Percentiles rank a stretch among this genome's conserved stretches.
phyloP scores from a whole-genome alignment of 768 basidiomycete species.

The Pleurotus eryngii region DNA sequence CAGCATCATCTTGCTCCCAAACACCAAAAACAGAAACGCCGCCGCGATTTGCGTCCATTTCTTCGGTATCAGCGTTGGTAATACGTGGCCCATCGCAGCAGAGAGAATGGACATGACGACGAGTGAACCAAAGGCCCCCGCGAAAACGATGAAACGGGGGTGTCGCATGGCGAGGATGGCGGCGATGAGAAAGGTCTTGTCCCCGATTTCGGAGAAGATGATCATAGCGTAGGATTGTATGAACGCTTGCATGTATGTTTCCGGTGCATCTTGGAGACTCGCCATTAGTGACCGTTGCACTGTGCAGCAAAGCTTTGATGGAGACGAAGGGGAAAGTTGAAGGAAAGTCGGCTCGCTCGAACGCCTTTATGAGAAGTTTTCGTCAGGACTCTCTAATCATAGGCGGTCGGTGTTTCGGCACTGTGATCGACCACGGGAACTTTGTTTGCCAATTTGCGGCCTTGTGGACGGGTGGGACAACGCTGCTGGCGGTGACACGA shows the following conservation, averaged over 20 bases:
- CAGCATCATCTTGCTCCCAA: conserved; percentile 85
- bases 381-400: no score
- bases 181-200: conserved; percentile 92
- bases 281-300: neutral
- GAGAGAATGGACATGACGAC: conserved; percentile 92
- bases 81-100: conserved; percentile 88
- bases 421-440: no score
- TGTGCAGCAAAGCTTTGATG: neutral
- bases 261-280: conserved; percentile 11
- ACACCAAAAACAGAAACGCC: conserved; percentile 81
- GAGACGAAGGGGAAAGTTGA: neutral
- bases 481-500: no score
- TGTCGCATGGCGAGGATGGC: conserved; percentile 90
- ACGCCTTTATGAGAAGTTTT: neutral
- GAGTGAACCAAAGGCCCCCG: conserved; percentile 84
- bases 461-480: no score
- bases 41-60: conserved; percentile 71
- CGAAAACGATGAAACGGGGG: conserved; percentile 80
- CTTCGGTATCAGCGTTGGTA: conserved; percentile 79
- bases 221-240: conserved; percentile 86
- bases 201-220: conserved; percentile 89
- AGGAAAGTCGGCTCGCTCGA: neutral
- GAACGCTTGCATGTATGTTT: conserved; percentile 51
- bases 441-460: no score
- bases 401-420: no score